These are phyloP conservation scores for Euphorbia celastroides DNA, from an alignment of 441 rosid species.

Conservation along the genomic window DNA sequence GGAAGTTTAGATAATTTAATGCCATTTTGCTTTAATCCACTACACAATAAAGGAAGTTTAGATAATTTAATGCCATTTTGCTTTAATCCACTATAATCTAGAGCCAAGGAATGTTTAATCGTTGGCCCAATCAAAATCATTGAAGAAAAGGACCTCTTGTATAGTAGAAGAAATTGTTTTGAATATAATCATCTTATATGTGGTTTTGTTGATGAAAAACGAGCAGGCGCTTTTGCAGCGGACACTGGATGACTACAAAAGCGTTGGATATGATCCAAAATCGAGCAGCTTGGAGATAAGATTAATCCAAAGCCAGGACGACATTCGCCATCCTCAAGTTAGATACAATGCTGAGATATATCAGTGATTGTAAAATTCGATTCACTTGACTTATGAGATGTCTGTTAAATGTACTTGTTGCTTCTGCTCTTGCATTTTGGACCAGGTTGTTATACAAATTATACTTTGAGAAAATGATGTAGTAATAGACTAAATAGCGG, in stretches of 20 bases:
- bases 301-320: conserved; percentile 89
- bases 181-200: not conserved
- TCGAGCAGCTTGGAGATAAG: conserved; percentile 95
- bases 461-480: not conserved
- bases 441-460: not conserved
- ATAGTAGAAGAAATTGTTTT: not conserved
- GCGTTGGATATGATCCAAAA: conserved; percentile 52
- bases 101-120: too few species aligned
- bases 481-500: too few species aligned
- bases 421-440: not conserved
- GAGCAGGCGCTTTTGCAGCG: conserved; percentile 73
- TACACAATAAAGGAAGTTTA: too few species aligned
- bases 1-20: too few species aligned
- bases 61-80: too few species aligned
- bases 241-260: conserved; percentile 63
- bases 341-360: conserved; percentile 64
- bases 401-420: not conserved
- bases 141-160: too few species aligned
- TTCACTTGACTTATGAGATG: not conserved
- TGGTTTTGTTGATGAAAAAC: not conserved
- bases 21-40: too few species aligned
- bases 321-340: conserved; percentile 68
- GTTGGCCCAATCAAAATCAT: too few species aligned
- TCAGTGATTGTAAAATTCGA: conserved; percentile 16
- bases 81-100: too few species aligned